phyloP scores from a whole-genome alignment of 352 stramenopile species.

The Phytophthora hibernalis region DNA sequence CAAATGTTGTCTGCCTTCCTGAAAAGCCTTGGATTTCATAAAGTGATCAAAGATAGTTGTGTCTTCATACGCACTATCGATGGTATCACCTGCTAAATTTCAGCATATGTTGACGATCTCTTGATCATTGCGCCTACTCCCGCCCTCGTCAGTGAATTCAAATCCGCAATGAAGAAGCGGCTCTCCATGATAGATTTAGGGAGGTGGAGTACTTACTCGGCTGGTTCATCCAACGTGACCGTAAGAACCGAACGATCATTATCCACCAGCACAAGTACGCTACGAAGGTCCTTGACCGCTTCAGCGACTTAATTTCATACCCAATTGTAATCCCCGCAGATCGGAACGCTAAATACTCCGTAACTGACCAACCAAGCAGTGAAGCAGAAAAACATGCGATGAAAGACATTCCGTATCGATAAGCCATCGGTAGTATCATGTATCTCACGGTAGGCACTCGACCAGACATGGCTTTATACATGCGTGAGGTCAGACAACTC shows the following conservation, averaged over 20 bases:
- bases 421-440: too few species aligned
- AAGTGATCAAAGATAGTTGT: conserved; percentile 5
- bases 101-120: conserved; percentile 8
- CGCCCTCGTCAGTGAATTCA: conserved; percentile 11
- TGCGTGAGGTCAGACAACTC: conserved; percentile 30
- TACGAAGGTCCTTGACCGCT: conserved; percentile 31
- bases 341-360: conserved; percentile 16
- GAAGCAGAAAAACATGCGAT: conserved; percentile 10
- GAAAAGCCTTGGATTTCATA: neutral
- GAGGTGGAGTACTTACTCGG: too few species aligned
- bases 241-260: conserved; percentile 28
- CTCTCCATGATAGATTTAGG: conserved; percentile 29
- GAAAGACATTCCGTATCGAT: too few species aligned
- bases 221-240: conserved; percentile 19
- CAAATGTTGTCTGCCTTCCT: conserved; percentile 13
- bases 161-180: conserved; percentile 11
- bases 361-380: conserved; percentile 7
- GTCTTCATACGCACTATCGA: conserved; percentile 2
- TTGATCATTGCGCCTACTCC: too few species aligned
- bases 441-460: conserved; percentile 23
- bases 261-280: conserved; percentile 29
- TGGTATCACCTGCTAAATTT: neutral
- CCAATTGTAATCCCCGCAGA: conserved; percentile 12
- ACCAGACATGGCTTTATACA: conserved; percentile 23
- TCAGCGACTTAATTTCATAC: conserved; percentile 13